Evolutionary conservation across 176 grass and related monocot genomes (phyloP).

Genomic region (Urochloa ruziziensis): DNA sequence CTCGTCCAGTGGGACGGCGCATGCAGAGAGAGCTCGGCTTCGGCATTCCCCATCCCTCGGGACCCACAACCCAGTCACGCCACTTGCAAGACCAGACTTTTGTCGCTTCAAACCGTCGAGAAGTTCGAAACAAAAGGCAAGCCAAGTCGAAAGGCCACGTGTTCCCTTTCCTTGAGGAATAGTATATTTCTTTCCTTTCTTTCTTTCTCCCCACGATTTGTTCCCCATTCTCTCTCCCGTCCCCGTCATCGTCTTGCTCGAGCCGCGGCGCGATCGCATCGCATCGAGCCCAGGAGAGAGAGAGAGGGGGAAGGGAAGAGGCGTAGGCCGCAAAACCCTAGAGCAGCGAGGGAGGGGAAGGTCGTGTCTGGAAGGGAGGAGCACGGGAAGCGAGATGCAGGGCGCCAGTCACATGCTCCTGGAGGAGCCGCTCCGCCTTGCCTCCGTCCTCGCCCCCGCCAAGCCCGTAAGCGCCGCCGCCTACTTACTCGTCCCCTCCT

Average conservation of each 20-base stretch:
- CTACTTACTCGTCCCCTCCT: neutral
- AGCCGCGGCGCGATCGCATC: constrained; percentile 20
- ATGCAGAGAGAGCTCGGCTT: neutral
- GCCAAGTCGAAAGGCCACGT: constrained; percentile 15
- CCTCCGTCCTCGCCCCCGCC: constrained; percentile 58
- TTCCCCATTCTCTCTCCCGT: neutral
- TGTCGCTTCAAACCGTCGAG: constrained; percentile 46
- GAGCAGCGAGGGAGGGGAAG: neutral
- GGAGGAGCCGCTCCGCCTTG: constrained; percentile 85
- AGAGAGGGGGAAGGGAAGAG: neutral
- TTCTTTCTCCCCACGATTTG: constrained; percentile 25
- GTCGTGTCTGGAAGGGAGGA: neutral
- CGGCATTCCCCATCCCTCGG: too few species aligned
- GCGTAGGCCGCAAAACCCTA: constrained; percentile 25
- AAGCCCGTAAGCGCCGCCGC: constrained; percentile 58
- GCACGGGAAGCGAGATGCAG: constrained; percentile 45
- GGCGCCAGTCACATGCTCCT: constrained; percentile 77
- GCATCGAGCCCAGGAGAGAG: too few species aligned
- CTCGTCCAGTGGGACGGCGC: neutral
- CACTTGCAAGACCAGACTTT: neutral
- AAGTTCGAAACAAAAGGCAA: neutral
- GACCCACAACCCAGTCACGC: too few species aligned
- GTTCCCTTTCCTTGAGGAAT: neutral
- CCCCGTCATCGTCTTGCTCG: constrained; percentile 10
- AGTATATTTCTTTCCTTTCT: neutral